These are phyloP conservation scores for Calonectria hongkongensis DNA, from an alignment of 2,329 filamentous ascomycete genomes.

Conservation along the genomic window DNA sequence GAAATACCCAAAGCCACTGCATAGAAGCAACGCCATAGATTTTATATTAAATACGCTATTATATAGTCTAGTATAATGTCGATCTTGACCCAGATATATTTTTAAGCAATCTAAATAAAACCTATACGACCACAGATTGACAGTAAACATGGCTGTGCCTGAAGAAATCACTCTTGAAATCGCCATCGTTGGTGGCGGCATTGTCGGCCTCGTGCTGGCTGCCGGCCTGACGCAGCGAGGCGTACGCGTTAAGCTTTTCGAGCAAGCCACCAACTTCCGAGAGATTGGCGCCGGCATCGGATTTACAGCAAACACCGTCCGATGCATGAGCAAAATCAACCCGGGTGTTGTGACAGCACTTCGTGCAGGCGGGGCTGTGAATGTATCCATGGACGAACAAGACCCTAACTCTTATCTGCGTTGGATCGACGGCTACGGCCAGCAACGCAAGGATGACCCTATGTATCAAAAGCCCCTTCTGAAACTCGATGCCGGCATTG, in stretches of 20 bases:
- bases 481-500: slow-evolving; percentile 3
- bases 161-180: not conserved
- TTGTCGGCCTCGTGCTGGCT: not conserved
- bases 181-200: not conserved
- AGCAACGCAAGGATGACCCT: not conserved
- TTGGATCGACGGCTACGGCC: not conserved
- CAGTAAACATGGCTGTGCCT: too few relatives aligned
- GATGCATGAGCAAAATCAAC: not conserved
- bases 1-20: not conserved
- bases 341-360: not conserved
- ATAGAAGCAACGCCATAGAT: not conserved
- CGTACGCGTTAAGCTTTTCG: not conserved
- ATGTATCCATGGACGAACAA: not conserved
- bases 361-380: slow-evolving; percentile 3
- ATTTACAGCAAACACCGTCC: slow-evolving; percentile 5
- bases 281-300: slow-evolving; percentile 9
- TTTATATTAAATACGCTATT: not conserved
- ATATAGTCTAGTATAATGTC: not conserved
- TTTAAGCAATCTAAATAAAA: too few relatives aligned
- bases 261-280: slow-evolving; percentile 6
- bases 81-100: not conserved
- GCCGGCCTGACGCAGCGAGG: not conserved
- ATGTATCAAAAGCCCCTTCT: not conserved
- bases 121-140: too few relatives aligned
- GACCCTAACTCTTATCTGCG: slow-evolving; percentile 7